Conservation (phyloP, 1,284 basidiomycete species). For the Melampsora allii-populina region DNA sequence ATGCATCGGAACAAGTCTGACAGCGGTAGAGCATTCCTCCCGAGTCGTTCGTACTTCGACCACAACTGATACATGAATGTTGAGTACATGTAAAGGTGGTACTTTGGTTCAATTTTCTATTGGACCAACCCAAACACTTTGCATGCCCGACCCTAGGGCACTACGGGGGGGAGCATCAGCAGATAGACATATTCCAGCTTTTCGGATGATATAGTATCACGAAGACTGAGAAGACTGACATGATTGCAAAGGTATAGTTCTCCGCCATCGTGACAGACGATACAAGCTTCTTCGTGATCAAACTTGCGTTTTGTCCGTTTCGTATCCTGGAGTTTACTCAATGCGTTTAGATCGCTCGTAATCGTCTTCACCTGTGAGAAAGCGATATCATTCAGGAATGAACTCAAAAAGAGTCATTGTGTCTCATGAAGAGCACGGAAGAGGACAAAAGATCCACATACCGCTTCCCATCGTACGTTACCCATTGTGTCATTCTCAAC, state of each 20-base stretch:
- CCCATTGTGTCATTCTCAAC: constrained; percentile 44
- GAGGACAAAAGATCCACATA: neutral
- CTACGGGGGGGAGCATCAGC: constrained; percentile 1
- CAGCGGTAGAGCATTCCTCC: constrained; percentile 62
- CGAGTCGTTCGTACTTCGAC: constrained; percentile 55
- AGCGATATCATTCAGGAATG: neutral
- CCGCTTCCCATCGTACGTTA: constrained; percentile 46
- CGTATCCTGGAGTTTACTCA: constrained; percentile 47
- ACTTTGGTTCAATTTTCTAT: constrained; percentile 46
- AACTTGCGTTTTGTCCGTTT: constrained; percentile 52
- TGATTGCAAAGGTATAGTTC: constrained; percentile 57
- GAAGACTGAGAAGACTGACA: constrained; percentile 28
- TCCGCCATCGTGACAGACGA: constrained; percentile 62
- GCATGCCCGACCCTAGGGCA: constrained; percentile 63
- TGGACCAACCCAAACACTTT: constrained; percentile 56
- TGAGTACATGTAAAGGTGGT: constrained; percentile 56
- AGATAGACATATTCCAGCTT: neutral
- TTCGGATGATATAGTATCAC: neutral
- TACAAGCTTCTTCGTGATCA: constrained; percentile 61
- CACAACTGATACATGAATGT: constrained; percentile 58
- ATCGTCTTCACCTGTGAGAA: constrained; percentile 44
- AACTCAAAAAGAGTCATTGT: no score
- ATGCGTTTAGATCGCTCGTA: constrained; percentile 44
- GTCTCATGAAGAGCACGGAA: no score
- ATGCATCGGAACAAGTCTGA: constrained; percentile 61